Evolutionary conservation across 192 early-diverging fungal genomes (phyloP).

Genomic region (Endogone sp.): DNA sequence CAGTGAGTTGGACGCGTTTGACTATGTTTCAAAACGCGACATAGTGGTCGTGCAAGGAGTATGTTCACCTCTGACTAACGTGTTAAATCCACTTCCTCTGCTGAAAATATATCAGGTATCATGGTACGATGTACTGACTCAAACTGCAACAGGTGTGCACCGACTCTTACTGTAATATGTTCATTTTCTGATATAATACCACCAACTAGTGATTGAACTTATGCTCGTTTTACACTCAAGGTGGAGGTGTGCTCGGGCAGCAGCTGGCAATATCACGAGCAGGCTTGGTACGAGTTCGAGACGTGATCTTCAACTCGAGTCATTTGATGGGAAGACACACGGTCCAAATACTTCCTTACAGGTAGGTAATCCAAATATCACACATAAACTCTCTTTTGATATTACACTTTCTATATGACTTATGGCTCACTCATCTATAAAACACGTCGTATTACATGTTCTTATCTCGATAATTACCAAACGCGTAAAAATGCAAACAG

Average conservation of each 20-base stretch:
- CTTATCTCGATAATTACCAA: too few species aligned
- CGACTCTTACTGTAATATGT: not conserved
- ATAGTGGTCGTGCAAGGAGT: not conserved
- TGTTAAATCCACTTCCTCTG: not conserved
- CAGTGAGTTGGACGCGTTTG: slow-evolving; percentile 5
- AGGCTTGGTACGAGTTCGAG: slow-evolving; percentile 21
- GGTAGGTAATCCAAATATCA: slow-evolving; percentile 9
- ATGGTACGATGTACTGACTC: not conserved
- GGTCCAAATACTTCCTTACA: slow-evolving; percentile 38
- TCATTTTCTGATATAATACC: not conserved
- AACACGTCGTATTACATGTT: too few species aligned
- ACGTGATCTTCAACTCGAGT: slow-evolving; percentile 30
- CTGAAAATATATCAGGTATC: not conserved
- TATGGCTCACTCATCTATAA: too few species aligned
- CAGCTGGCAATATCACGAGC: slow-evolving; percentile 28
- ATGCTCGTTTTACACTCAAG: not conserved
- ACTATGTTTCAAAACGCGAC: not conserved
- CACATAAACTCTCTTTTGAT: not conserved
- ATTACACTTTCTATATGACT: too few species aligned
- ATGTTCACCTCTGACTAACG: not conserved
- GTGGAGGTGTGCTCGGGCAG: slow-evolving; percentile 20
- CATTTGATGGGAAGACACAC: slow-evolving; percentile 43
- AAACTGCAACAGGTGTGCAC: not conserved
- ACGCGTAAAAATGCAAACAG: slow-evolving; percentile 16
- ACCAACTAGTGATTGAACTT: too few species aligned